Evolutionary conservation across 2,329 filamentous ascomycete genomes (phyloP), one percentile per base, ranked within the genome.

Genomic region (Claviceps pazoutovae): DNA sequence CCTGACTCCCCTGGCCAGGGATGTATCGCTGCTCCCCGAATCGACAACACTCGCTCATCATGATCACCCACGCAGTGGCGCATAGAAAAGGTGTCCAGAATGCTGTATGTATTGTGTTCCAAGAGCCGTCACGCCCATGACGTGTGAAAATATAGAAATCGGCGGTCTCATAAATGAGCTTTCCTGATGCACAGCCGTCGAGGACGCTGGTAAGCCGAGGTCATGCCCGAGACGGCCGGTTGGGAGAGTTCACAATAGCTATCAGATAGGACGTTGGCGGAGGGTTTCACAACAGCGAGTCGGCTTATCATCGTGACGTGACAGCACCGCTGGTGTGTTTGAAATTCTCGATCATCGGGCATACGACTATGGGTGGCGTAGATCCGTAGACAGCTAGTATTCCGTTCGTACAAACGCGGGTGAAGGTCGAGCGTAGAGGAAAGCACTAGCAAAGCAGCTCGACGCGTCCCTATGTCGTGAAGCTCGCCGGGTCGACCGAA

Each of bases 241-340:
- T 77, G 58, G 79, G 83, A 23, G 79, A 83, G 61, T 30, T 30
- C 8, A 9, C 58, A 58, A 41, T 76, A 82, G 60, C 79, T 79
- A 5, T 61, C 67, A 30, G 67, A 73, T 56, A 75, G 79, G 41
- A 73, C 26, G 26, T 30, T 6, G 4, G 74, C 57, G 64, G 62
- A 8, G 71, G 75, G 60, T 69, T 69, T 9, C 61, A 90, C 41
- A 74, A 68, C 51, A 85, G 85, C 0, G 87, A 93, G 55, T 86
- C 87, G 6, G 79, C 86, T 14, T n/a, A 3, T 3, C 19, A 13
- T 63, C 90, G 88, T 63, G 80, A 80, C 13, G 76, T 93, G 75
- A 80, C 30, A 87, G 86, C 1, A 86, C 86, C 1, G 82, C 89
- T 67, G 84, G 88, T 54, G 74, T 82, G 2, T 70, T 73, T 46